A percentile compares a stretch with the other conserved stretches of the same genome.
These are phyloP conservation scores for Tetragonia tetragonoides DNA, from an alignment of 148 eudicot species.

Conservation along the genomic window DNA sequence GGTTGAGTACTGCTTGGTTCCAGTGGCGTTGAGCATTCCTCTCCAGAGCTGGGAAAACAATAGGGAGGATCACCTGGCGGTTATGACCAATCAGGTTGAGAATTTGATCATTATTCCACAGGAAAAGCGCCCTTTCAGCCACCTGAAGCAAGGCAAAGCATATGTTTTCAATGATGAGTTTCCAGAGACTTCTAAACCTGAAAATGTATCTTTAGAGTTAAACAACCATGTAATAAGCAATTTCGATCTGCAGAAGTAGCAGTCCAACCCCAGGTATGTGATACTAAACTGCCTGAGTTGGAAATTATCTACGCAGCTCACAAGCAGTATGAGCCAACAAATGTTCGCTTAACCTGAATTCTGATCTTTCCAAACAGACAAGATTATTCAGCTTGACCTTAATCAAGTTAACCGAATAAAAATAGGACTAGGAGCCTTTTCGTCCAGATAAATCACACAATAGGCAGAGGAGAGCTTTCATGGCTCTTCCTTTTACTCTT, in stretches of 20 bases:
- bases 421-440: neutral
- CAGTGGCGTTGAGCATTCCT: slow-evolving; percentile 74
- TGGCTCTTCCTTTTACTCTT: neutral
- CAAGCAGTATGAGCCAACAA: neutral
- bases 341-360: neutral
- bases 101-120: slow-evolving; percentile 93
- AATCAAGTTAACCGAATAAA: neutral
- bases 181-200: neutral
- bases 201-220: neutral
- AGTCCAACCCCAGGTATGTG: neutral
- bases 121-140: slow-evolving; percentile 89
- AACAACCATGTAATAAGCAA: neutral
- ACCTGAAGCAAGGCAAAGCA: slow-evolving; percentile 45
- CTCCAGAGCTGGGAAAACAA: slow-evolving; percentile 77
- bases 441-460: neutral
- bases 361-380: no score
- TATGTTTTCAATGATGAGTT: neutral
- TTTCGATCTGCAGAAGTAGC: neutral
- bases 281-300: neutral
- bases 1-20: slow-evolving; percentile 88
- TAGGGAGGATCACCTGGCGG: slow-evolving; percentile 70
- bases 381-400: neutral
- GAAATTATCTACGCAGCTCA: neutral
- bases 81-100: slow-evolving; percentile 72
- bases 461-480: neutral